Base-by-base conservation (phyloP, 2,329 filamentous ascomycete genomes). In the Aspergillus arachidicola region DNA sequence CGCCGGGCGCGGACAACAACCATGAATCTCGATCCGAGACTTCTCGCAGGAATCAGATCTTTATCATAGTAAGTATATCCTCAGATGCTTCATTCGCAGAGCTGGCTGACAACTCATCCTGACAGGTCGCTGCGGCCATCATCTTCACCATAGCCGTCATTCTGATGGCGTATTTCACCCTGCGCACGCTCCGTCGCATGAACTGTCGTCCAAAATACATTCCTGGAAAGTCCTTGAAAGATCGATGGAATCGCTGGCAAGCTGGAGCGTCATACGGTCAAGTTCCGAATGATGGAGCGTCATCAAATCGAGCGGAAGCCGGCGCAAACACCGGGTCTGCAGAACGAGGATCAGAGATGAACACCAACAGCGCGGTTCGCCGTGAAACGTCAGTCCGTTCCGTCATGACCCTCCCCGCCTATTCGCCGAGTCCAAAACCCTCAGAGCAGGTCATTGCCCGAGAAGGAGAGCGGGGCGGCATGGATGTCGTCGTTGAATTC, bases 391-490 rank as follows among this genome's bases (percentile, higher is more conserved):
- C 92, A 10, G 85, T 98, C 53, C 89, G 94, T 60, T 96, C 93
- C n/a, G 89, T 98, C 61, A 95, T 97, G 86, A 98, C 95, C 0
- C 81, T 99, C 3, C 95, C 95, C 0, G 86, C 91, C 0, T 99
- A 99, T 76, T 89, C 91, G 3, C 86, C 85, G 19, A 87, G 87
- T 32, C 87, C 93, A 0, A 84, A 87, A 57, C 89, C 91, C 23
- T 89, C 87, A 53, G 95, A 99, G 77, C 89, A 89, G 69, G 89
- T 97, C 1, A 84, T 98, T 55, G 95, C 89, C 9, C 87, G 94
- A 6, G 95, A 96, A 77, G 95, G 95, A 57, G 95, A 99, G 75
- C 86, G 95, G 64, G 94, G 86, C 59, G 95, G 95, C 9, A 93
- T 99, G 70, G 95, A 99, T 71, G 87, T 92, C 4, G 93, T 99